These are phyloP conservation scores for Pharnaceum exiguum DNA, from an alignment of 148 eudicot genomes.

Conservation along the genomic window DNA sequence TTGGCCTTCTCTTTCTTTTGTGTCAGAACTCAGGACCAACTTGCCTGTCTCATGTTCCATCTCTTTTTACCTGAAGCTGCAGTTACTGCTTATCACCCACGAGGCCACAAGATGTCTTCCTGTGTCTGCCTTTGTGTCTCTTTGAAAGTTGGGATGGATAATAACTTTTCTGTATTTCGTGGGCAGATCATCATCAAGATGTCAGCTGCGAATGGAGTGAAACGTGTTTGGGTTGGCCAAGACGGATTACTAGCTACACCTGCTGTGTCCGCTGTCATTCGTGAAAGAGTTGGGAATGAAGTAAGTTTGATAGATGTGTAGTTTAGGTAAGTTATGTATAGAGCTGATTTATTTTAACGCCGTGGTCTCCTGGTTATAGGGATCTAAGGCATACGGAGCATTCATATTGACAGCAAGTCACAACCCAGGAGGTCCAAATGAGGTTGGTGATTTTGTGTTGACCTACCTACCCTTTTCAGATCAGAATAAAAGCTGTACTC, in stretches of 20 bases:
- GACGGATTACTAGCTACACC: slow-evolving; percentile 91
- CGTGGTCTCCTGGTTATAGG: slow-evolving; percentile 35
- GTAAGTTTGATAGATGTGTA: slow-evolving; percentile 42
- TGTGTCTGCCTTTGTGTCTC: too few relatives aligned
- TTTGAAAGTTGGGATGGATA: not conserved
- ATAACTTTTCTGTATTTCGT: too few relatives aligned
- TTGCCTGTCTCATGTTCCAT: too few relatives aligned
- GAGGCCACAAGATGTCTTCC: too few relatives aligned
- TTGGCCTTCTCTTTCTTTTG: too few relatives aligned
- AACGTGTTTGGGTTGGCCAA: slow-evolving; percentile 96
- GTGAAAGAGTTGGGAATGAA: slow-evolving; percentile 87
- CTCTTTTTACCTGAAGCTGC: too few relatives aligned
- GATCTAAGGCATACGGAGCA: slow-evolving; percentile 80
- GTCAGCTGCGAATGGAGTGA: slow-evolving; percentile 97
- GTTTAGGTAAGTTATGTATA: not conserved
- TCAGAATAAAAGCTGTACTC: not conserved
- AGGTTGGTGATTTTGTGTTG: slow-evolving; percentile 63
- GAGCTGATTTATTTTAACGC: not conserved
- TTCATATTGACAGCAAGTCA: slow-evolving; percentile 97
- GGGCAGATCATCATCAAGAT: slow-evolving; percentile 89
- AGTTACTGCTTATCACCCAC: too few relatives aligned
- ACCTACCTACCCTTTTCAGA: not conserved
- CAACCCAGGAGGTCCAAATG: slow-evolving; percentile 94
- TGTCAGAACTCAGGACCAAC: too few relatives aligned
- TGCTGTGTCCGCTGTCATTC: slow-evolving; percentile 95